phyloP scores from a whole-genome alignment of 2,329 filamentous ascomycete species.

The Phialophora chinensis region DNA sequence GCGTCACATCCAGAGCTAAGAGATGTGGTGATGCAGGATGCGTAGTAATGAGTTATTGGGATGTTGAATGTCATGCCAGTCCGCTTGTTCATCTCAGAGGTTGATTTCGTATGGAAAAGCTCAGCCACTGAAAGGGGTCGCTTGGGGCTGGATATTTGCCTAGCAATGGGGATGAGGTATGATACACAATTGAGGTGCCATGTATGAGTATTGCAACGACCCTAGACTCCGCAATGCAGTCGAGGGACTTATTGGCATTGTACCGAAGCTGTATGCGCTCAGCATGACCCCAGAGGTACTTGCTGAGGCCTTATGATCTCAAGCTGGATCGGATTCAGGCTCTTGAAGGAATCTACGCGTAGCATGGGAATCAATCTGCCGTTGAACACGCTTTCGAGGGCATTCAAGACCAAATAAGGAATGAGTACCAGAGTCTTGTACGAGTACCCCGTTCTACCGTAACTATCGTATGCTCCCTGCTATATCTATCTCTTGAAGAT shows the following conservation, averaged over 20 bases:
- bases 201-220: background rate
- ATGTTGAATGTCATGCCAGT: background rate
- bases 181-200: background rate
- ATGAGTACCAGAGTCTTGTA: too few species aligned
- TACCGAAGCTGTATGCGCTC: background rate
- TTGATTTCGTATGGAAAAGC: background rate
- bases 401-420: too few species aligned
- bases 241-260: background rate
- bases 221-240: background rate
- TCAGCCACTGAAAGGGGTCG: background rate
- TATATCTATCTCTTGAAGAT: too few species aligned
- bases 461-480: too few species aligned
- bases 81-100: background rate
- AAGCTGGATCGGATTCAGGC: background rate
- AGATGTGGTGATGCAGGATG: conserved; percentile 17
- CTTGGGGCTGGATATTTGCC: background rate
- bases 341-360: background rate
- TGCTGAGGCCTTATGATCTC: background rate
- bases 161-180: background rate
- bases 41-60: conserved; percentile 1
- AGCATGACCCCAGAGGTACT: background rate
- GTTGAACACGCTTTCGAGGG: too few species aligned
- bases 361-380: background rate
- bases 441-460: too few species aligned
- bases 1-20: background rate